Conservation (phyloP, 345 rosid genomes). For the Reutealis trisperma region DNA sequence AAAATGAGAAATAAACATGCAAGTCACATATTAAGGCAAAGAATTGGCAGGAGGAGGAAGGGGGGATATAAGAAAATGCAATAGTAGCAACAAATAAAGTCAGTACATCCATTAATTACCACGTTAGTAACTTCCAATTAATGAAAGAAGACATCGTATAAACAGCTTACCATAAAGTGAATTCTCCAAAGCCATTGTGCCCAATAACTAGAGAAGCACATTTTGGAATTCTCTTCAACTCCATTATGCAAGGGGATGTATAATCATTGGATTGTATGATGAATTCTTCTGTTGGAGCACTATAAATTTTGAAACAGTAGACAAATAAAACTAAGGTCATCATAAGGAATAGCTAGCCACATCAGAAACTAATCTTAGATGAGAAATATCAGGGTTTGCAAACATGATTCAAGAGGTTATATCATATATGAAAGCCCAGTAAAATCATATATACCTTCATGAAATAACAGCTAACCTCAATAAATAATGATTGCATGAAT, state of each 20-base stretch:
- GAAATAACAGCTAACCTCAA: background rate
- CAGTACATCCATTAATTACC: background rate
- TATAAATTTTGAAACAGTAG: slow-evolving; percentile 41
- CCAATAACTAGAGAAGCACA: slow-evolving; percentile 65
- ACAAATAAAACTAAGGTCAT: background rate
- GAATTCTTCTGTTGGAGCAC: slow-evolving; percentile 56
- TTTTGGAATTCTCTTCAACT: slow-evolving; percentile 69
- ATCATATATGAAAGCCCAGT: background rate
- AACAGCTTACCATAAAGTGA: slow-evolving; percentile 69
- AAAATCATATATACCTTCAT: slow-evolving; percentile 1
- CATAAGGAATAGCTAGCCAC: background rate
- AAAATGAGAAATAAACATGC: too few species aligned
- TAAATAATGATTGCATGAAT: background rate
- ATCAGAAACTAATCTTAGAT: background rate
- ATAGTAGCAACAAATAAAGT: slow-evolving; percentile 3
- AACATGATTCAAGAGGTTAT: slow-evolving; percentile 4
- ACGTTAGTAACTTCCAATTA: background rate
- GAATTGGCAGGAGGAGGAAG: background rate
- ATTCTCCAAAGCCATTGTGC: slow-evolving; percentile 75
- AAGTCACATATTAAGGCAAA: background rate
- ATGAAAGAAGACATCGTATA: slow-evolving; percentile 11
- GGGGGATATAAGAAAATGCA: background rate
- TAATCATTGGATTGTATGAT: slow-evolving; percentile 44
- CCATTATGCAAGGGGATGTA: slow-evolving; percentile 57
- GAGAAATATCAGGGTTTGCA: background rate